Percentiles rank a stretch among this genome's conserved stretches.
Conservation (phyloP, 805 yeast genomes). For the Suhomyces sp. region DNA sequence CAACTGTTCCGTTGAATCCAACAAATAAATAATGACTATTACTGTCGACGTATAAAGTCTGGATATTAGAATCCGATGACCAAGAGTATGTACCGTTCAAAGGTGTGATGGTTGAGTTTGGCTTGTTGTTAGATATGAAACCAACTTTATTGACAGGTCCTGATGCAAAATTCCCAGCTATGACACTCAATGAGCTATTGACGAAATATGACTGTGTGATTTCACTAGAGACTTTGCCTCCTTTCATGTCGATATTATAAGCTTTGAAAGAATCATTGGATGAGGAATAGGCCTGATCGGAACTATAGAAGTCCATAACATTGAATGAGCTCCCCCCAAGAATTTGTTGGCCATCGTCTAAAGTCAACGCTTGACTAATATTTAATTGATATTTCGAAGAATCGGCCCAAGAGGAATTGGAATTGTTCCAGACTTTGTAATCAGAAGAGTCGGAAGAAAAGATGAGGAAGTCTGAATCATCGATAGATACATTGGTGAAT, state of each 20-base stretch:
- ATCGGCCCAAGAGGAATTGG: conserved; percentile 34
- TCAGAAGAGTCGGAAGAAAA: conserved; percentile 29
- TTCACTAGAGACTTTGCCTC: conserved; percentile 11
- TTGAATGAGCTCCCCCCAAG: conserved; percentile 34
- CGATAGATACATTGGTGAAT: conserved; percentile 35
- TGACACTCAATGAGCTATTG: conserved; percentile 48
- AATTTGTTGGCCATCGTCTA: conserved; percentile 28
- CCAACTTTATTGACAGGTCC: conserved; percentile 25
- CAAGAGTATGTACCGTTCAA: conserved; percentile 25
- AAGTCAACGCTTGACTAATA: conserved; percentile 23
- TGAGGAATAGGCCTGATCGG: conserved; percentile 24
- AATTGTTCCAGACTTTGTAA: conserved; percentile 41
- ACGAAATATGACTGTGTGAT: conserved; percentile 39
- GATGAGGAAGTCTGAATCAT: conserved; percentile 40
- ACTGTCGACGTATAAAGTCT: conserved; percentile 35
- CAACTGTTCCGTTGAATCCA: conserved; percentile 43
- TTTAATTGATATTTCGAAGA: conserved; percentile 28
- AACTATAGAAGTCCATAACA: conserved; percentile 29
- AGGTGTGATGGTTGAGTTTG: conserved; percentile 11
- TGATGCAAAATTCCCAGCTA: conserved; percentile 57
- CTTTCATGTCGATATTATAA: conserved; percentile 20
- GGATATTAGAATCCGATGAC: conserved; percentile 24
- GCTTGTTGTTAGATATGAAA: conserved; percentile 19
- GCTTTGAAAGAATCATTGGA: conserved; percentile 19
- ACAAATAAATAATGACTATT: conserved; percentile 36